These are phyloP conservation scores for Cynanchum wilfordii DNA, from an alignment of 257 asterid species.

Conservation along the genomic window DNA sequence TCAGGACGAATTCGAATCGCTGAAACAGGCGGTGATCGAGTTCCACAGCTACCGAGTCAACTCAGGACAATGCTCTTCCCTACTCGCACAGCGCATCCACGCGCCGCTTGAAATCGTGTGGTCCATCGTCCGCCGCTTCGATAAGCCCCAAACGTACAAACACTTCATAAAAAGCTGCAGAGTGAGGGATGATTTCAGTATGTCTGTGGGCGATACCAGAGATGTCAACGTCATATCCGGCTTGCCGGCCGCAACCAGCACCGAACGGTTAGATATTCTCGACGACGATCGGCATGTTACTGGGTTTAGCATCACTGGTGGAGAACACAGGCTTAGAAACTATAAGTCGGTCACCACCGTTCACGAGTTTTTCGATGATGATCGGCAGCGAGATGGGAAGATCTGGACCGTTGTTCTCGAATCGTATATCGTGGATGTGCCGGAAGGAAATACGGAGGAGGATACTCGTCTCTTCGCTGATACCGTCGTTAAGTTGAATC, in stretches of 20 bases:
- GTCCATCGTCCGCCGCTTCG: conserved; percentile 75
- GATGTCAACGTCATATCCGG: conserved; percentile 81
- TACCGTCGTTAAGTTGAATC: conserved; percentile 72
- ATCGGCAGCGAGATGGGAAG: conserved; percentile 29
- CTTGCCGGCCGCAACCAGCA: conserved; percentile 83
- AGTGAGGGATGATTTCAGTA: conserved; percentile 40
- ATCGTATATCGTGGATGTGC: conserved; percentile 78
- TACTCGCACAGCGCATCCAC: conserved; percentile 64
- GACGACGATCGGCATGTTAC: conserved; percentile 77
- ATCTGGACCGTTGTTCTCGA: conserved; percentile 62
- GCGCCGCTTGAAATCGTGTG: conserved; percentile 66
- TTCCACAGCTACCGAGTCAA: conserved; percentile 70
- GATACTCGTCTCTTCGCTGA: conserved; percentile 86
- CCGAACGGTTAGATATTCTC: conserved; percentile 70
- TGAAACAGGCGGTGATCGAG: conserved; percentile 38
- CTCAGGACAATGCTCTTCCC: conserved; percentile 67
- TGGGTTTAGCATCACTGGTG: conserved; percentile 77
- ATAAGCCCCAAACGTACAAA: conserved; percentile 72
- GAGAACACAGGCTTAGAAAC: conserved; percentile 76
- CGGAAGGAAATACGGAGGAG: conserved; percentile 90
- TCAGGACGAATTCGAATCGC: conserved; percentile 58
- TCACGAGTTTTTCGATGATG: conserved; percentile 34
- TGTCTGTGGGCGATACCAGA: conserved; percentile 56
- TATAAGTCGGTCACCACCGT: conserved; percentile 68
- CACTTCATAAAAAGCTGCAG: conserved; percentile 92